Conservation (phyloP, 2,329 filamentous ascomycete genomes). For the Talaromyces sp. region DNA sequence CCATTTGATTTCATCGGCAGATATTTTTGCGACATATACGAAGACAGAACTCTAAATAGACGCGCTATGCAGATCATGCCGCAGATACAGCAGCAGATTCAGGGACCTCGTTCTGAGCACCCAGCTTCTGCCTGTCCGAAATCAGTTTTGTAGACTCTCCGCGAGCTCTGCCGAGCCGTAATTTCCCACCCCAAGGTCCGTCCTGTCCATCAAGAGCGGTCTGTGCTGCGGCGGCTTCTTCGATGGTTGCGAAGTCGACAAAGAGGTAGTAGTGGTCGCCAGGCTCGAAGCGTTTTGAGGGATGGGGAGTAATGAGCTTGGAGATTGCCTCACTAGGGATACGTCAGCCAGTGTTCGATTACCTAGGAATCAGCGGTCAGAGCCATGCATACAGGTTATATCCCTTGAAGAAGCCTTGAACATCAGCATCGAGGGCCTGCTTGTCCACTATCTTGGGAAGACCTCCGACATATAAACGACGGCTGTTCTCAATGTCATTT, state of each 20-base stretch:
- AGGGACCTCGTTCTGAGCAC: neutral
- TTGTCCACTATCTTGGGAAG: conserved; percentile 42
- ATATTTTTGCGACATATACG: neutral
- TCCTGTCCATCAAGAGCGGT: conserved; percentile 38
- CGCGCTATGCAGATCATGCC: conserved; percentile 9
- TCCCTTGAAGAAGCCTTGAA: conserved; percentile 42
- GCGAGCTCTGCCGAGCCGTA: conserved; percentile 38
- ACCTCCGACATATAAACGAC: conserved; percentile 46
- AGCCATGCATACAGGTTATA: conserved; percentile 36
- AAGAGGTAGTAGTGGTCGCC: conserved; percentile 62
- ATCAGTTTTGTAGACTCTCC: conserved; percentile 26
- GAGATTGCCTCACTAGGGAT: conserved; percentile 40
- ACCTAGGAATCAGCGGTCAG: neutral
- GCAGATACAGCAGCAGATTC: conserved; percentile 12
- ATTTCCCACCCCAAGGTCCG: conserved; percentile 36
- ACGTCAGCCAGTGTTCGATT: neutral
- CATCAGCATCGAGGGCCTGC: conserved; percentile 37
- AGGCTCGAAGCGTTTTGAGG: conserved; percentile 47
- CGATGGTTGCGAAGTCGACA: conserved; percentile 54
- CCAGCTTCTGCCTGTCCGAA: conserved; percentile 23
- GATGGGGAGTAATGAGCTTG: conserved; percentile 56
- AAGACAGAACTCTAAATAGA: neutral
- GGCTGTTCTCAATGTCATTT: conserved; percentile 32
- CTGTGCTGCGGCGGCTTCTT: conserved; percentile 52
- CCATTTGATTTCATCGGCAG: neutral